phyloP scores from a whole-genome alignment of 257 asterid species.

The Solanum megistacrolobum region DNA sequence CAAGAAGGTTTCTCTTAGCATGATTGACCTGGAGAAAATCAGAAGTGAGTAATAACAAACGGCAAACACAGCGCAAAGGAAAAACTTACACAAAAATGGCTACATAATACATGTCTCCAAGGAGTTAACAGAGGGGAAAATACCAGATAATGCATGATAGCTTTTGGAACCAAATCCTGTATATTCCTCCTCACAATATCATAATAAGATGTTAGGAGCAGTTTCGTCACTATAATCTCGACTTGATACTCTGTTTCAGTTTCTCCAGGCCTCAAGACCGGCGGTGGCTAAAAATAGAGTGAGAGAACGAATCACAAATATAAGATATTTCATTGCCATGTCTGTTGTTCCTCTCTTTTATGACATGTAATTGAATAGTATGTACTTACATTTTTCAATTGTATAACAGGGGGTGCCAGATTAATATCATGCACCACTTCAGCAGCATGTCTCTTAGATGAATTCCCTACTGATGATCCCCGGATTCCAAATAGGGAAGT shows the following conservation, averaged over 20 bases:
- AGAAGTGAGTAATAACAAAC: background rate
- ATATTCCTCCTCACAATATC: constrained; percentile 61
- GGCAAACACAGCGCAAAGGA: background rate
- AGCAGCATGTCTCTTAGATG: background rate
- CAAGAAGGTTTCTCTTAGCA: constrained; percentile 10
- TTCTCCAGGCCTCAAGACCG: constrained; percentile 42
- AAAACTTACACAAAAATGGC: background rate
- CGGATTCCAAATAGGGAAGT: constrained; percentile 2
- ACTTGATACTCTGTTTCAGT: constrained; percentile 42
- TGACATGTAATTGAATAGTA: background rate
- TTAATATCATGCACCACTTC: background rate
- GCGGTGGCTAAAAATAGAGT: constrained; percentile 31
- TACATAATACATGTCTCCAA: background rate
- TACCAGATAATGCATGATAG: constrained; percentile 68
- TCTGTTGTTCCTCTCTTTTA: background rate
- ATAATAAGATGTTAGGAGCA: constrained; percentile 52
- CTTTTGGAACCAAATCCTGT: constrained; percentile 64
- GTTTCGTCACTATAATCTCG: constrained; percentile 44
- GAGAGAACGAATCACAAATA: background rate
- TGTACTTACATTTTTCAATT: background rate
- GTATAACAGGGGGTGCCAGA: constrained; percentile 1
- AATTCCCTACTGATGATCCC: background rate
- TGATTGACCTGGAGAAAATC: constrained; percentile 10
- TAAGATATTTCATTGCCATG: background rate
- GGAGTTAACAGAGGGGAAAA: background rate